These are phyloP conservation scores for Boletus patriciae DNA, from an alignment of 768 basidiomycete species.

Conservation along the genomic window DNA sequence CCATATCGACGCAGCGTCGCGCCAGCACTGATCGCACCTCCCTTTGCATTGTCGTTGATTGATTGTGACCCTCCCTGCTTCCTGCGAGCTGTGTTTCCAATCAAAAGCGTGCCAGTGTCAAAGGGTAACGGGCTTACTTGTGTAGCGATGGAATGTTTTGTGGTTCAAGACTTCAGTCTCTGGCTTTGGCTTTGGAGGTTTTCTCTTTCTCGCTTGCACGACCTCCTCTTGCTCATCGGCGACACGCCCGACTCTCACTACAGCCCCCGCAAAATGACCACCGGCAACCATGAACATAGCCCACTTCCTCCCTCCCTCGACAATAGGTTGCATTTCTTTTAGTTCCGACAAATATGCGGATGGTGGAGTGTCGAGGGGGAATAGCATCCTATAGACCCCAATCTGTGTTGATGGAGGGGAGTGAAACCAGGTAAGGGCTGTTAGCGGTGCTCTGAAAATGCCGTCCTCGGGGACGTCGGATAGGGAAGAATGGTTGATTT, in stretches of 20 bases:
- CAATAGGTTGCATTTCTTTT: conserved; percentile 58
- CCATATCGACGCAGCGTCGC: conserved; percentile 93
- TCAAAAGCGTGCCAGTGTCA: conserved; percentile 6
- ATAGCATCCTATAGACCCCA: conserved; percentile 79
- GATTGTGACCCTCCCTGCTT: conserved; percentile 98
- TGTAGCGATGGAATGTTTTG: conserved; percentile 98
- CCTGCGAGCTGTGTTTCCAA: conserved; percentile 69
- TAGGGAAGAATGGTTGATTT: conserved; percentile 49
- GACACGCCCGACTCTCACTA: conserved; percentile 66
- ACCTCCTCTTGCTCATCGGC: conserved; percentile 42
- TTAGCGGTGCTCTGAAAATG: conserved; percentile 47
- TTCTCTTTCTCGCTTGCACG: conserved; percentile 49
- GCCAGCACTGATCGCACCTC: conserved; percentile 90
- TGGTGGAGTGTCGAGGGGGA: conserved; percentile 48
- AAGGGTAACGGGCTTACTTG: conserved; percentile 59
- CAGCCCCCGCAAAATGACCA: conserved; percentile 95
- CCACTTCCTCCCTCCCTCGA: conserved; percentile 70
- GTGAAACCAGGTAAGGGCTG: conserved; percentile 89
- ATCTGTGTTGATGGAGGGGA: conserved; percentile 85
- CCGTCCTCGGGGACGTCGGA: conserved; percentile 46
- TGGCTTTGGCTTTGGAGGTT: conserved; percentile 63
- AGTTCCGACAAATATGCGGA: conserved; percentile 59
- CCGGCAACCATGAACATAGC: conserved; percentile 97
- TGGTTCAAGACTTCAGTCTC: conserved; percentile 82
- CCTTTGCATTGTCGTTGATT: conserved; percentile 89